Evolutionary conservation across 768 basidiomycete genomes (phyloP).

Genomic region (Boletus huronensis): DNA sequence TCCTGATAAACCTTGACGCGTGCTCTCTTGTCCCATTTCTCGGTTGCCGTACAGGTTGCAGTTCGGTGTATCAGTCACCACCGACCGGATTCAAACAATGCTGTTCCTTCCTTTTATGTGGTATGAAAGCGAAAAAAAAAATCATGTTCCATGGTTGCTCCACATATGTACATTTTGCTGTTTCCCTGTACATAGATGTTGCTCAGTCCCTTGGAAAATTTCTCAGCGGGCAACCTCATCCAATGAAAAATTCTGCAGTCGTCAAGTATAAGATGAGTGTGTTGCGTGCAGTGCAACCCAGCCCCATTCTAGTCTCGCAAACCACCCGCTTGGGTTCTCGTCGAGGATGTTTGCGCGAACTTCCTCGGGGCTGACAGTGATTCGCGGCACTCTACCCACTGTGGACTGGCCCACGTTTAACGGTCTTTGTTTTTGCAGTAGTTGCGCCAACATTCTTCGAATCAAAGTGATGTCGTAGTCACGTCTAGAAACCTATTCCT

Average conservation of each 20-base stretch:
- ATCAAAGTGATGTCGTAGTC: conserved; percentile 1
- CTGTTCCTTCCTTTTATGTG: conserved; percentile 8
- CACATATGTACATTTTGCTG: conserved; percentile 9
- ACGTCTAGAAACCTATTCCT: not conserved
- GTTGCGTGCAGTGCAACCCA: not conserved
- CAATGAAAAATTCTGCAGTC: not conserved
- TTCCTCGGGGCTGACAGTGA: too few species aligned
- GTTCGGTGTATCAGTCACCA: conserved; percentile 9
- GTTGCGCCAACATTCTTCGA: conserved; percentile 3
- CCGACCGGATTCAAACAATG: conserved; percentile 9
- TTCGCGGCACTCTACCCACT: too few species aligned
- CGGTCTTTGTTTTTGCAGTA: not conserved
- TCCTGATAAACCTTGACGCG: conserved; percentile 3
- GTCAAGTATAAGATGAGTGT: not conserved
- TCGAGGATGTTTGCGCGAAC: conserved; percentile 19
- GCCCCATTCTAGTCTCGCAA: not conserved
- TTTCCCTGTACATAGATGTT: conserved; percentile 12
- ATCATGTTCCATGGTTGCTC: not conserved
- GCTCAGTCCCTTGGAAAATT: not conserved
- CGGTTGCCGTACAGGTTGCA: conserved; percentile 9
- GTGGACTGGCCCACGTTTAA: not conserved
- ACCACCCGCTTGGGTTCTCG: not conserved
- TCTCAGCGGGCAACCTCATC: not conserved
- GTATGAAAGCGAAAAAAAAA: conserved; percentile 15
- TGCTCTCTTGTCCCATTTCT: conserved; percentile 3